A percentile compares a stretch with the other conserved stretches of the same genome.
phyloP scores from a whole-genome alignment of 2,329 filamentous ascomycete genomes.

The Colletotrichum ledebouriae region DNA sequence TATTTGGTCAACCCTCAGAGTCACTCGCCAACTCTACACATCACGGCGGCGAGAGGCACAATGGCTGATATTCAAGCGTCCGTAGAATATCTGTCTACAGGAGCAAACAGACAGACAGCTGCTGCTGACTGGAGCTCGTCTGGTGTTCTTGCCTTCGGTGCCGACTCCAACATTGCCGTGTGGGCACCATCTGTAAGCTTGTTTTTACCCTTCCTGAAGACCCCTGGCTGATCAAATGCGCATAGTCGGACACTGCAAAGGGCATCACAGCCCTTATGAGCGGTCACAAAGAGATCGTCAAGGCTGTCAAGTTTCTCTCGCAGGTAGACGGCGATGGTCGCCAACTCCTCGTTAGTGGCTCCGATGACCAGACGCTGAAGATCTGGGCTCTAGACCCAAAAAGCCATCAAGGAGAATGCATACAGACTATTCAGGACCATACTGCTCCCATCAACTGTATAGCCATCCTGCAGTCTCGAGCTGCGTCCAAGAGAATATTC shows the following conservation, averaged over 20 bases:
- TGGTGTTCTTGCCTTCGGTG: slow-evolving; percentile 87
- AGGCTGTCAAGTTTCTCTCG: slow-evolving; percentile 84
- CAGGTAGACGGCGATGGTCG: slow-evolving; percentile 57
- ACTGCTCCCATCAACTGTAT: slow-evolving; percentile 81
- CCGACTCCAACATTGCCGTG: slow-evolving; percentile 88
- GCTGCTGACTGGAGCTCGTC: slow-evolving; percentile 88
- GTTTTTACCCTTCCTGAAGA: neutral
- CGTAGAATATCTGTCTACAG: slow-evolving; percentile 75
- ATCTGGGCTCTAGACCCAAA: slow-evolving; percentile 71
- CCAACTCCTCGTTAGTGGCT: slow-evolving; percentile 80
- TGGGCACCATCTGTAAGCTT: slow-evolving; percentile 74
- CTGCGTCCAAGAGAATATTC: slow-evolving; percentile 54
- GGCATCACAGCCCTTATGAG: slow-evolving; percentile 78
- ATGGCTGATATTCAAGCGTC: slow-evolving; percentile 50
- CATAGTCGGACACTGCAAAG: slow-evolving; percentile 36
- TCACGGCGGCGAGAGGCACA: slow-evolving; percentile 14
- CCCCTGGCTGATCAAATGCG: neutral
- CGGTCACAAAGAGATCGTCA: slow-evolving; percentile 85
- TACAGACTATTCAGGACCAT: slow-evolving; percentile 75
- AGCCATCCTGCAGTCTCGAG: slow-evolving; percentile 55
- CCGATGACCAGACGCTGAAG: slow-evolving; percentile 82
- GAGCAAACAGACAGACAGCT: slow-evolving; percentile 90
- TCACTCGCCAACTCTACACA: slow-evolving; percentile 43
- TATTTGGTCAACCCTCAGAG: slow-evolving; percentile 52
- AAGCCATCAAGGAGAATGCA: slow-evolving; percentile 51